Evolutionary conservation across 768 basidiomycete genomes (phyloP).

Genomic region (Tubosaeta brunneosetosa): DNA sequence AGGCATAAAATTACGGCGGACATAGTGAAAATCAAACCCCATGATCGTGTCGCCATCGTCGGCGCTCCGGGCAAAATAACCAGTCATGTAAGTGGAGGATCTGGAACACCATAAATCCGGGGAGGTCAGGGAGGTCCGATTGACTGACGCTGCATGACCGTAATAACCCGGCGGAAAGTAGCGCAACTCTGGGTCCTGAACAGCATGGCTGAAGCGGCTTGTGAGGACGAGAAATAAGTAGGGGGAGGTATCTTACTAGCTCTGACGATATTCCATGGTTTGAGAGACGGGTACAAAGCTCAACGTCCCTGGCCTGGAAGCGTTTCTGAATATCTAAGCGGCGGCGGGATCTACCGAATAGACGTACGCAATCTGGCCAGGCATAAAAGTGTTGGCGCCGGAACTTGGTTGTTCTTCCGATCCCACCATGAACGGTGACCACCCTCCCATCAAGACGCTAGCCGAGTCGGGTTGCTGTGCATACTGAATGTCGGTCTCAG

Average conservation of each 20-base stretch:
- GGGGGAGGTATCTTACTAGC: slow-evolving; percentile 11
- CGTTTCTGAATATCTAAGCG: neutral
- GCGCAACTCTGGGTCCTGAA: neutral
- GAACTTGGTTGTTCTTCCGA: slow-evolving; percentile 7
- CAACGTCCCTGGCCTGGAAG: slow-evolving; percentile 5
- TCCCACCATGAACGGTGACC: neutral
- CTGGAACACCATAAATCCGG: slow-evolving; percentile 5
- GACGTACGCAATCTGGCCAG: slow-evolving; percentile 12
- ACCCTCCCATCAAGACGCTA: neutral
- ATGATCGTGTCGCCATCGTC: slow-evolving; percentile 1
- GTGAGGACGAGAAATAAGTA: neutral
- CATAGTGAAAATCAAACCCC: slow-evolving; percentile 12
- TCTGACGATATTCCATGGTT: slow-evolving; percentile 2
- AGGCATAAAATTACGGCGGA: slow-evolving; percentile 6
- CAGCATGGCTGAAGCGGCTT: slow-evolving; percentile 6
- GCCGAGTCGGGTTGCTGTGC: slow-evolving; percentile 6
- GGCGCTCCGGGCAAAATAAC: neutral
- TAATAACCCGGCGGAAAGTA: slow-evolving; percentile 9
- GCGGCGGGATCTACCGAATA: neutral
- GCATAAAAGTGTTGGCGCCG: neutral
- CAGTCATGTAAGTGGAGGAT: slow-evolving; percentile 2
- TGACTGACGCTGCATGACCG: slow-evolving; percentile 11
- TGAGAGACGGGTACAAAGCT: neutral
- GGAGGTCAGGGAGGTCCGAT: neutral
- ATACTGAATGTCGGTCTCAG: slow-evolving; percentile 2